A percentile compares a stretch with the other conserved stretches of the same genome.
Conservation (phyloP, 75 land plant species). For the Picea glauca region DNA sequence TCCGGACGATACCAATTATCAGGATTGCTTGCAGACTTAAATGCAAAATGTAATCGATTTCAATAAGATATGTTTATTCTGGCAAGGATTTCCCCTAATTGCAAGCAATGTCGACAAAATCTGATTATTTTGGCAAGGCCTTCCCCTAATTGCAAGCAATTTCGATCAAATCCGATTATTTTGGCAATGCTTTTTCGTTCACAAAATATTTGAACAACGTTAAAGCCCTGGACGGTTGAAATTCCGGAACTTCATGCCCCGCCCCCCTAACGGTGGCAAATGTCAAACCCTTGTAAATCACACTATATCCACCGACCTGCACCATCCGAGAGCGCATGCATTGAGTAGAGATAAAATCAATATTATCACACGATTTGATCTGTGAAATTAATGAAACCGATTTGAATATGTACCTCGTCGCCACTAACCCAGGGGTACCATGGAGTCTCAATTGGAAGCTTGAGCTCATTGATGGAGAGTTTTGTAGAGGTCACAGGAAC, state of each 20-base stretch:
- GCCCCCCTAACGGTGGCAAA: constrained; percentile 79
- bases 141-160: too few relatives aligned
- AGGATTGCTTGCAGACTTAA: too few relatives aligned
- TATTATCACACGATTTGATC: background rate
- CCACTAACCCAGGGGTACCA: constrained; percentile 40
- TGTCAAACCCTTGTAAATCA: constrained; percentile 56
- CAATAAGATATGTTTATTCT: too few relatives aligned
- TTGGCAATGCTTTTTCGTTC: background rate
- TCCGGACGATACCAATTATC: too few relatives aligned
- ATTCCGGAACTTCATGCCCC: constrained; percentile 70
- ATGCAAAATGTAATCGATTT: too few relatives aligned
- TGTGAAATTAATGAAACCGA: background rate
- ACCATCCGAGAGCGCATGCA: background rate
- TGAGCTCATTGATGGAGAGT: constrained; percentile 20
- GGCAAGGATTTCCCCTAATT: too few relatives aligned
- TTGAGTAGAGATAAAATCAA: background rate
- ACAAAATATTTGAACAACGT: constrained; percentile 9
- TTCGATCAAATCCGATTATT: too few relatives aligned
- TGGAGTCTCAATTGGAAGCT: constrained; percentile 21
- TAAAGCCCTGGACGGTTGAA: constrained; percentile 21
- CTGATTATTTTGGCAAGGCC: too few relatives aligned
- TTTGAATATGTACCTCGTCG: background rate
- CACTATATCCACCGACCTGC: constrained; percentile 57
- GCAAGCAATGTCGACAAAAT: too few relatives aligned
- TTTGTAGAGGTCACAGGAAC: constrained; percentile 42